Evolutionary conservation across 129 eudicot genomes (phyloP), one percentile per base, ranked within the genome.

Genomic region (Flaveria linearis): DNA sequence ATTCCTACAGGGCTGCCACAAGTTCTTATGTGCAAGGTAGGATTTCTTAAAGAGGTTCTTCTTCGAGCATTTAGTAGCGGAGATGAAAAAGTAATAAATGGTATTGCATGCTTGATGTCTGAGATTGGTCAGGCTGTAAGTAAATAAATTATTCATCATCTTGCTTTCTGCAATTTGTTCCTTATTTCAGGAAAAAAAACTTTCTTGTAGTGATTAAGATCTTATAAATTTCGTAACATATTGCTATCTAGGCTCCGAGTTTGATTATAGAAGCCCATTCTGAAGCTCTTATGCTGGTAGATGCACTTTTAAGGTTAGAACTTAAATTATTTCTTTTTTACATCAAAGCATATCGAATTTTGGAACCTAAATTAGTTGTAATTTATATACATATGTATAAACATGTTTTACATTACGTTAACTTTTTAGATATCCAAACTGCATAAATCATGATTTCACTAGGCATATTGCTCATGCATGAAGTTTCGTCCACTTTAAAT

Each of bases 51-150:
- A 84, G 93, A 94, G 73, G 87, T 76, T 69, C 93, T 91, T 79
- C 84, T 84, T 81, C 97, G 91, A 77, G 99, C 97, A 67, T 90
- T 94, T 75, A 71, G 57, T 57, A 78, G 75, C 69, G 82, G 97
- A 78, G 90, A 94, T 84, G 99, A 89, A 83, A 89, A 87, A 82
- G 81, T 87, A 66, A 84, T 94, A 23, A 82, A 89, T 77, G 91
- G 99, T 69, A 87, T 94, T 81, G 99, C 97, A 53, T 91, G 94
- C 84, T 87, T 94, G 86, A 82, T 94, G 96, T 94, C 99, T 9
- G 99, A 94, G 85, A 94, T 90, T 86, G 99, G 99, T 70, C 99
- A 94, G 83, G 93, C 99, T 61, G 99, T 94, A 84, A 94, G 97
- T 85, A 73, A 63, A 55, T 75, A 15, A 26, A 26, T 14, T 36